Evolutionary conservation across 768 basidiomycete species (phyloP), one percentile per base, ranked within the genome.

Genomic region (Boletellus ananiceps): DNA sequence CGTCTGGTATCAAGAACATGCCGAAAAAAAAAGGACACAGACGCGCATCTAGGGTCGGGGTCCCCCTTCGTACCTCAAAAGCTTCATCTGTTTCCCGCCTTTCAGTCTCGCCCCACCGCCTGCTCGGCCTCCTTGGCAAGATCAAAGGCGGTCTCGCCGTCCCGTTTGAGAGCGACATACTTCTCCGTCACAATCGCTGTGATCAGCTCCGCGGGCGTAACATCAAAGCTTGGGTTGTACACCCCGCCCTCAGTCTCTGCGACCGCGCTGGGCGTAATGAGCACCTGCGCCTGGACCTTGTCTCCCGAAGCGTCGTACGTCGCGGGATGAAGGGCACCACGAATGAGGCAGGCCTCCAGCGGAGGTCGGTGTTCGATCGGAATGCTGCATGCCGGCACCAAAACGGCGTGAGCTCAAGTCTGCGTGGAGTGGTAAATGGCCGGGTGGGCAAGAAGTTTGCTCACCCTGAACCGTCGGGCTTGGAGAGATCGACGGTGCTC

Each of bases 191-290:
- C 93, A 44, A 98, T 88, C 27, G 88, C 90, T n/a, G 84, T 88
- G 55, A 98, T 96, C 37, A 97, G 72, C 51, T 88, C 86, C 2
- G 93, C 91, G 0, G 94, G 93, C 0, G 95, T 97, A 14, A 98
- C 93, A 63, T 98, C 95, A 68, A 97, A 98, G 55, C 89, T 91
- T 1, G 95, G 93, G 67, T 96, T 98, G 67, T 93, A 95, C 35
- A 91, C 70, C 2, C 50, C 64, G 2, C 56, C 61, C 18, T 55
- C 40, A 0, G 50, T 34, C 37, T 61, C 61, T 35, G 43, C 74
- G 25, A 85, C 63, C 13, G 73, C 76, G 18, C 70, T 64, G 0
- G 93, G 92, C 0, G 93, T 93, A 53, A 93, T 81, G 78, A 92
- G 82, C 12, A 94, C 87, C 38, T 86, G 82, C 0, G 83, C 84